A percentile compares a stretch with the other conserved stretches of the same genome.
Evolutionary conservation across 192 early-diverging fungal species (phyloP).

Genomic region (Backusella mclennaniae): DNA sequence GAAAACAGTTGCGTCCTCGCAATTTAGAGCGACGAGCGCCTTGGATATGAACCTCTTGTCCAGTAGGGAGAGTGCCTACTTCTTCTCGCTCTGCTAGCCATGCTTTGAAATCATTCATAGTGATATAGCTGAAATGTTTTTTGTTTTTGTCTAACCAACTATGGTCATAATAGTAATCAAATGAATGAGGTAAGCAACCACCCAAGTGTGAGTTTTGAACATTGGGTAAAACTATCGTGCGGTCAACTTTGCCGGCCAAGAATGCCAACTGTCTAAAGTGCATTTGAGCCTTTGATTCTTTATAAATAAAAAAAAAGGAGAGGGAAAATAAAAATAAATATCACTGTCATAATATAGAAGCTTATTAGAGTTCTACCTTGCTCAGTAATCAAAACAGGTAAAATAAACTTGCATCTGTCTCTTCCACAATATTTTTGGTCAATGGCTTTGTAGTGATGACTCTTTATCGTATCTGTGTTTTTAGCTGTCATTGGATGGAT

Average conservation of each 20-base stretch:
- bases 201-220: conserved; percentile 38
- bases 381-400: conserved; percentile 38
- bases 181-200: conserved; percentile 30
- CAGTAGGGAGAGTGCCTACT: conserved; percentile 12
- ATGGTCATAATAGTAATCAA: conserved; percentile 39
- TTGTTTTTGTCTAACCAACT: conserved; percentile 34
- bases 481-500: not conserved
- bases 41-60: conserved; percentile 25
- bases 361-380: conserved; percentile 26
- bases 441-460: not conserved
- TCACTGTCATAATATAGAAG: not conserved
- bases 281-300: conserved; percentile 44
- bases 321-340: not conserved
- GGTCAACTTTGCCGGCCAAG: conserved; percentile 26
- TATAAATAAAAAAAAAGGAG: not conserved
- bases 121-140: conserved; percentile 32
- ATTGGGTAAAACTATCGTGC: conserved; percentile 43
- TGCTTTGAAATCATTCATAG: conserved; percentile 26
- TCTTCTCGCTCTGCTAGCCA: conserved; percentile 29
- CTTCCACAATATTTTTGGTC: conserved; percentile 31
- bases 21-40: not conserved
- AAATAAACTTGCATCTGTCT: conserved; percentile 30
- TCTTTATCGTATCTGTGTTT: not conserved
- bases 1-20: conserved; percentile 26
- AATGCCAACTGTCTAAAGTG: conserved; percentile 40